A percentile compares a stretch with the other conserved stretches of the same genome.
These are phyloP conservation scores for Pichia sp. DNA, from an alignment of 1,139 yeast genomes.

Conservation along the genomic window DNA sequence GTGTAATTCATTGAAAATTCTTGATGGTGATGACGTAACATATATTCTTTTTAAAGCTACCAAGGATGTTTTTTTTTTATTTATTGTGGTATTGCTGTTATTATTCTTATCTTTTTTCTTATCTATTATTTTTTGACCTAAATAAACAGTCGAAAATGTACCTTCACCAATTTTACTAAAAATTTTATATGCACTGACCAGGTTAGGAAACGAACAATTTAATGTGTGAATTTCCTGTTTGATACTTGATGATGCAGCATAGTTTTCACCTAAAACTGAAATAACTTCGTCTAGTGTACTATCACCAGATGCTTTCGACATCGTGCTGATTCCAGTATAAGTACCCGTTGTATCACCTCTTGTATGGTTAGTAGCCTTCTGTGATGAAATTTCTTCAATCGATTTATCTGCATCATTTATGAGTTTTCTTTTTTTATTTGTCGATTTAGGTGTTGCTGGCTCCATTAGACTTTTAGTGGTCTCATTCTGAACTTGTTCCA, in stretches of 20 bases:
- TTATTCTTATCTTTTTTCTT: not conserved
- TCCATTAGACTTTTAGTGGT: not conserved
- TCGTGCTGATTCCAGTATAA: not conserved
- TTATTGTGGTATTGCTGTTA: constrained; percentile 6
- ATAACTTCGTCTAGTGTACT: constrained; percentile 7
- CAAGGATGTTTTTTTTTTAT: constrained; percentile 27
- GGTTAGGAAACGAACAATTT: constrained; percentile 55
- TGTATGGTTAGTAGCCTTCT: not conserved
- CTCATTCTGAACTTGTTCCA: constrained; percentile 5
- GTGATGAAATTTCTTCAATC: not conserved
- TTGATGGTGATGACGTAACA: constrained; percentile 89
- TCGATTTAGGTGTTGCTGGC: not conserved
- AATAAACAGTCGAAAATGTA: constrained; percentile 81
- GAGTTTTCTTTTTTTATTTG: not conserved
- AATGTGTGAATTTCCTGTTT: constrained; percentile 62
- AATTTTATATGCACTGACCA: constrained; percentile 55
- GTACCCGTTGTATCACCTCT: not conserved
- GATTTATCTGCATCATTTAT: not conserved
- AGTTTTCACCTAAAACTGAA: constrained; percentile 1
- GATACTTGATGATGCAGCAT: constrained; percentile 40
- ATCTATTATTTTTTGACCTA: constrained; percentile 49
- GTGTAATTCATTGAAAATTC: constrained; percentile 83
- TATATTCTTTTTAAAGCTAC: constrained; percentile 93
- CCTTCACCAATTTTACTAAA: constrained; percentile 93
- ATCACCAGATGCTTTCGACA: constrained; percentile 6